Conservation (phyloP, 306 rosid species). For the Hippophae tibetana region DNA sequence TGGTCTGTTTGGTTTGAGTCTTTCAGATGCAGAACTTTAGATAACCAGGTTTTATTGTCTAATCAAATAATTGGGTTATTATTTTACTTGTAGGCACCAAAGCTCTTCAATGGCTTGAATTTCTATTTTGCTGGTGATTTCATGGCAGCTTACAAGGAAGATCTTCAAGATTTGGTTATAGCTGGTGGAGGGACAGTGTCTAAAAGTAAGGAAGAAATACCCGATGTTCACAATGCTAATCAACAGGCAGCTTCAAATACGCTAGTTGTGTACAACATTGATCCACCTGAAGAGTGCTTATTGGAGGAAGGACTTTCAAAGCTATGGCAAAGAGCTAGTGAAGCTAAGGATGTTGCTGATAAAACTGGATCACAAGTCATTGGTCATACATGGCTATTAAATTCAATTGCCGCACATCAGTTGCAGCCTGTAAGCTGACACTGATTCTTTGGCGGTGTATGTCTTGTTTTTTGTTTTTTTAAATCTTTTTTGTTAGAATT, state of each 20-base stretch:
- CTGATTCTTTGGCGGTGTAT: neutral
- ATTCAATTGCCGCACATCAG: slow-evolving; percentile 65
- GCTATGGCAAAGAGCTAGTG: slow-evolving; percentile 69
- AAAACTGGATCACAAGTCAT: slow-evolving; percentile 42
- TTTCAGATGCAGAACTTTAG: neutral
- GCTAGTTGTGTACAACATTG: slow-evolving; percentile 68
- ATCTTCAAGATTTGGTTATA: slow-evolving; percentile 54
- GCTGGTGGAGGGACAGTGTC: slow-evolving; percentile 62
- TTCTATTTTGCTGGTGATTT: slow-evolving; percentile 73
- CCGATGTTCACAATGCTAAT: slow-evolving; percentile 19
- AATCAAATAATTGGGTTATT: slow-evolving; percentile 9
- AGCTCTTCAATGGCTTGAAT: slow-evolving; percentile 52
- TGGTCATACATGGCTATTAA: slow-evolving; percentile 84
- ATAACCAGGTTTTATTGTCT: neutral
- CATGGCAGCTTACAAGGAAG: slow-evolving; percentile 37
- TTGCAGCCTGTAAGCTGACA: slow-evolving; percentile 53
- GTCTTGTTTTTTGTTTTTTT: neutral
- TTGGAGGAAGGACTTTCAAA: slow-evolving; percentile 79
- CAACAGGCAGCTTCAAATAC: slow-evolving; percentile 19
- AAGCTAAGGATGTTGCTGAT: slow-evolving; percentile 65
- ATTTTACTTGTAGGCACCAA: slow-evolving; percentile 44
- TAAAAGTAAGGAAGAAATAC: slow-evolving; percentile 40
- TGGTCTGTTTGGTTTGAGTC: neutral
- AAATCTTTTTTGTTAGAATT: neutral
- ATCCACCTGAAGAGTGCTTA: slow-evolving; percentile 62